These are phyloP conservation scores for Coniella vitis DNA, from an alignment of 2,329 filamentous ascomycete species.

Conservation along the genomic window DNA sequence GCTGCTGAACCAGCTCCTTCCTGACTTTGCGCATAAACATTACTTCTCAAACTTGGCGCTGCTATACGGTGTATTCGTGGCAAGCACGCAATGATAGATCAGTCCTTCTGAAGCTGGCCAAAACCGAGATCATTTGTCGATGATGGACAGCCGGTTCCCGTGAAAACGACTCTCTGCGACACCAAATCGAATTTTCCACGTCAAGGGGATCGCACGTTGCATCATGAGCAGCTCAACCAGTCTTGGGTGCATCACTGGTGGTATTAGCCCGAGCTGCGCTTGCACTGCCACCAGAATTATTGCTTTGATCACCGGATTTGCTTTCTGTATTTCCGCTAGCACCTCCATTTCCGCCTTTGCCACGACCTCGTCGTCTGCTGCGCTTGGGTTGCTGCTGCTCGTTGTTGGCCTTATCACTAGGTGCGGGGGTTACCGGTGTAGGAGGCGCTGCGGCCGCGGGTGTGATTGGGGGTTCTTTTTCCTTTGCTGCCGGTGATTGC, in stretches of 20 bases:
- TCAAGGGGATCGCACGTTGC: neutral
- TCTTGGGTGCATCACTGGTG: conserved; percentile 1
- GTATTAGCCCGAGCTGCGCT: conserved; percentile 1
- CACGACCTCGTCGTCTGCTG: conserved; percentile 15
- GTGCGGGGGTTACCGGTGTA: neutral
- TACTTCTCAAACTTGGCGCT: no score
- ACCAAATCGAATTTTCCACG: neutral
- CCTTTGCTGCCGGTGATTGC: neutral
- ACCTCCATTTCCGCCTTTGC: conserved; percentile 12
- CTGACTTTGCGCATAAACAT: no score
- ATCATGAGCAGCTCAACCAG: conserved; percentile 4
- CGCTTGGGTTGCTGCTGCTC: conserved; percentile 15
- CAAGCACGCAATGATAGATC: no score
- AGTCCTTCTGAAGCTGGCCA: no score
- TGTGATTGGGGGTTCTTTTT: neutral
- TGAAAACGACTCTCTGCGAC: neutral
- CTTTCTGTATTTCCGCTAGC: conserved; percentile 3
- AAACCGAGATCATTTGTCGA: no score
- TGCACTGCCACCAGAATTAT: neutral
- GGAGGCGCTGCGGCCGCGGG: neutral
- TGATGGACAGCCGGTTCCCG: no score
- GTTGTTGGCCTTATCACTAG: conserved; percentile 8
- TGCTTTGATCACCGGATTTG: conserved; percentile 7
- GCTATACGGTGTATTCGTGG: no score
- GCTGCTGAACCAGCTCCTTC: no score